phyloP scores from a whole-genome alignment of 2,329 filamentous ascomycete species.

The Cytospora piceicola region DNA sequence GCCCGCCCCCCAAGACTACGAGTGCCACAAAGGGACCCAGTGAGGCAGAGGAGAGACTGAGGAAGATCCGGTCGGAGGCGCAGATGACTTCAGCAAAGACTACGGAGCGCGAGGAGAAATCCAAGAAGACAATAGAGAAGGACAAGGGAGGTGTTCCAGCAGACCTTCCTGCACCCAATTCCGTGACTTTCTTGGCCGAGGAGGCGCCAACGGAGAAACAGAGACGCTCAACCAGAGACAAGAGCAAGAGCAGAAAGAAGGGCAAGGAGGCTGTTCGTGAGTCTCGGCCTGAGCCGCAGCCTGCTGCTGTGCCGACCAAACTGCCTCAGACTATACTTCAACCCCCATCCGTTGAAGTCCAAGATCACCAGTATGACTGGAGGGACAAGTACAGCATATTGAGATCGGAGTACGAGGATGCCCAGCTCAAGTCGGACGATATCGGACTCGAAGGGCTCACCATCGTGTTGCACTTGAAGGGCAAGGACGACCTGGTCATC shows the following conservation, averaged over 20 bases:
- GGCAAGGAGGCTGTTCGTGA: not conserved
- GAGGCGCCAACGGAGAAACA: not conserved
- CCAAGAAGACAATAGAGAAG: not conserved
- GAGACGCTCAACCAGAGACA: constrained; percentile 5
- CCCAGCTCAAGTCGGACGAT: constrained; percentile 37
- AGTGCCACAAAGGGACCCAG: not conserved
- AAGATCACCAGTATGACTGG: constrained; percentile 49
- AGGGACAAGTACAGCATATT: constrained; percentile 47
- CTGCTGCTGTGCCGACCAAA: not conserved
- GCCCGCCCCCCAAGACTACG: not conserved
- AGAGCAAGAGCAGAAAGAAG: constrained; percentile 9
- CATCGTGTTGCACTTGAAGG: constrained; percentile 54
- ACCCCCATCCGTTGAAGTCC: not conserved
- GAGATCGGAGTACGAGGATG: constrained; percentile 42
- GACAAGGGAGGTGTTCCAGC: not conserved
- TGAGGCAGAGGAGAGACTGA: constrained; percentile 2
- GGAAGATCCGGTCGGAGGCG: constrained; percentile 16
- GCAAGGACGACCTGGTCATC: constrained; percentile 56
- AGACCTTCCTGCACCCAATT: not conserved
- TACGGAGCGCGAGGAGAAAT: constrained; percentile 1
- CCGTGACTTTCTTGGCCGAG: not conserved
- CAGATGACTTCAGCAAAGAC: constrained; percentile 1
- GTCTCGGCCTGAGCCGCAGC: not conserved
- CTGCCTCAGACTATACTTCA: not conserved
- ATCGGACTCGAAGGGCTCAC: constrained; percentile 54